Percentiles rank a stretch among this genome's conserved stretches.
phyloP scores from a whole-genome alignment of 805 yeast species.

The Isabelozyma gotoi region DNA sequence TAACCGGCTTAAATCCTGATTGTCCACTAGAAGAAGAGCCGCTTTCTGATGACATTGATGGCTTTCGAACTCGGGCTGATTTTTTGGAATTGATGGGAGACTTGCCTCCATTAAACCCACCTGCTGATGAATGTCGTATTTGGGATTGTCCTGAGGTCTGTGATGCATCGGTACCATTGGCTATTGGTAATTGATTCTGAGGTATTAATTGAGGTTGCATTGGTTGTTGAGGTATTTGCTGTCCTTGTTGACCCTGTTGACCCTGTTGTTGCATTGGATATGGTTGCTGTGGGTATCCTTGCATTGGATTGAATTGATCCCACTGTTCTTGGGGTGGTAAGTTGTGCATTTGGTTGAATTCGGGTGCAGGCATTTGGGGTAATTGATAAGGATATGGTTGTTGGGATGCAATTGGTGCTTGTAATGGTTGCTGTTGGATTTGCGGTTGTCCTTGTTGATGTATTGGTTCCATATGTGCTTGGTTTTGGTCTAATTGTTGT shows the following conservation, averaged over 20 bases:
- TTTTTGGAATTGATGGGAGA: neutral
- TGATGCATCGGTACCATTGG: neutral
- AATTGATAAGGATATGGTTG: slow-evolving; percentile 2
- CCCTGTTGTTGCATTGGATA: slow-evolving; percentile 4
- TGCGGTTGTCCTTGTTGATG: neutral
- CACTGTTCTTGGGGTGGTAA: neutral
- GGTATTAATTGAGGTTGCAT: neutral
- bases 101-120: neutral
- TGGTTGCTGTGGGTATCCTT: slow-evolving; percentile 3
- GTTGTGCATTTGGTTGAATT: slow-evolving; percentile 1
- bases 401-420: neutral
- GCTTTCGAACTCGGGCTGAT: neutral
- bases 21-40: neutral
- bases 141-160: neutral
- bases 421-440: neutral
- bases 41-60: neutral
- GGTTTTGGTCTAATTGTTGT: neutral
- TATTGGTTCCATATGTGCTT: neutral
- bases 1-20: slow-evolving; percentile 10
- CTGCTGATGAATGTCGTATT: neutral
- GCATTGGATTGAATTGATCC: slow-evolving; percentile 2
- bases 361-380: slow-evolving; percentile 5
- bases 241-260: slow-evolving; percentile 3
- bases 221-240: neutral
- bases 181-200: no score